phyloP scores from a whole-genome alignment of 306 rosid species.

The Sechiopsis laciniata region DNA sequence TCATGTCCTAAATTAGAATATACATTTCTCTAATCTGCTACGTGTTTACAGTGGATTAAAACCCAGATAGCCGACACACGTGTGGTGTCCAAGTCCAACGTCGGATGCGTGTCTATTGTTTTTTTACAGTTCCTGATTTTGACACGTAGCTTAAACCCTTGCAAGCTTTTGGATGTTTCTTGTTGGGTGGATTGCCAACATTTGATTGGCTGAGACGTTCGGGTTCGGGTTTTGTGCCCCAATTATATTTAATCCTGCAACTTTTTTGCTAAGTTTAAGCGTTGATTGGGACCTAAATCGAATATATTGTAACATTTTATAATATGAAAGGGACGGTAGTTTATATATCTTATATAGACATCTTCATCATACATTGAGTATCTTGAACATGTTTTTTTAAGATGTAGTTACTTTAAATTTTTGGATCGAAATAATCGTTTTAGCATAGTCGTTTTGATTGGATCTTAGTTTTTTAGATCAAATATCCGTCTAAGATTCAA shows the following conservation, averaged over 20 bases:
- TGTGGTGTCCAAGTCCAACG: background rate
- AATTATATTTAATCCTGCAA: background rate
- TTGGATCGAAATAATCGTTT: too few species aligned
- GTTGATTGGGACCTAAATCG: background rate
- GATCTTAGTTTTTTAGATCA: too few species aligned
- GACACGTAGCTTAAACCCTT: background rate
- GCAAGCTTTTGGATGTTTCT: slow-evolving; percentile 36
- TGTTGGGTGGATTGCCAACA: slow-evolving; percentile 34
- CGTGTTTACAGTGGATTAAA: background rate
- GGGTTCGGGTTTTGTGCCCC: background rate
- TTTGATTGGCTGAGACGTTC: background rate
- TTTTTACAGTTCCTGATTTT: background rate
- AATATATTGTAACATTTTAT: background rate
- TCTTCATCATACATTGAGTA: too few species aligned
- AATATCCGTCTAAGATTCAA: too few species aligned
- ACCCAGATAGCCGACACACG: slow-evolving; percentile 9
- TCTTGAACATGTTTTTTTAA: too few species aligned
- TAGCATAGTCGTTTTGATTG: too few species aligned
- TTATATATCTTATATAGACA: too few species aligned
- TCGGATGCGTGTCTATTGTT: background rate
- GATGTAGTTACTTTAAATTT: too few species aligned
- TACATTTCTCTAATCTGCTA: background rate
- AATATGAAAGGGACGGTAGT: too few species aligned
- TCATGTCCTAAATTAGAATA: too few species aligned
- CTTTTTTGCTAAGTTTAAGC: background rate